Base-by-base conservation (phyloP, 2,329 filamentous ascomycete species). In the Pestalotiopsis sp. region DNA sequence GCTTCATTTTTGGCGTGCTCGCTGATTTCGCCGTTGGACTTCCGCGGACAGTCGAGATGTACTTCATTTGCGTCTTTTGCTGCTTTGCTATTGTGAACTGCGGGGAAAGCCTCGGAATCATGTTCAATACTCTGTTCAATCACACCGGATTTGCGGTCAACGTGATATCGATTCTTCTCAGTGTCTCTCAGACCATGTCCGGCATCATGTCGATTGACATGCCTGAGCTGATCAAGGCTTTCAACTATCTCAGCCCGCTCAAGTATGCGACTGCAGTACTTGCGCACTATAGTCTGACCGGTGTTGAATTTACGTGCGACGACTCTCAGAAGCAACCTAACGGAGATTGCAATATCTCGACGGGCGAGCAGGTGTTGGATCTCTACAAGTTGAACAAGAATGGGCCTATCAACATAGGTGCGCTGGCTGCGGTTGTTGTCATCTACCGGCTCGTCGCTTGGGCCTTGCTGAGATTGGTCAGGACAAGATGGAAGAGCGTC, bases 141-240 rank as follows among this genome's bases (percentile, higher is more conserved):
- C 92, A 94, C 75, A 92, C 91, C 0, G 92, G 92, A 2, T 94
- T 94, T 77, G 91, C 92, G 0, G 88, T 94, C 69, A 93, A 93
- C 73, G 80, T 93, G 68, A 93, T 91, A 71, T 90, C 87, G 0
- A 86, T 93, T 57, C 83, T 94, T 20, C 83, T 95, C 3, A 90
- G 89, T 0, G 86, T 95, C 7, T 90, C 91, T 0, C 91, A 91
- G 73, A 87, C 90, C 75, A 92, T 94, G 85, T 87, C 87, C 0
- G 92, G 92, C 0, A 83, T 94, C 41, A 86, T 94, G 78, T 92
- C 88, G 68, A 90, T 93, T 71, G 59, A 90, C 73, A 90, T 94
- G 81, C 91, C 92, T 1, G 74, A 77, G 3, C 86, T 93, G 17
- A 87, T 94, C 61, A 82, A 89, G 71, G 89, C 85, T 0, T 85